Evolutionary conservation across 192 early-diverging fungal genomes (phyloP), one percentile per base, ranked within the genome.

Genomic region (Umbelopsis vinacea): DNA sequence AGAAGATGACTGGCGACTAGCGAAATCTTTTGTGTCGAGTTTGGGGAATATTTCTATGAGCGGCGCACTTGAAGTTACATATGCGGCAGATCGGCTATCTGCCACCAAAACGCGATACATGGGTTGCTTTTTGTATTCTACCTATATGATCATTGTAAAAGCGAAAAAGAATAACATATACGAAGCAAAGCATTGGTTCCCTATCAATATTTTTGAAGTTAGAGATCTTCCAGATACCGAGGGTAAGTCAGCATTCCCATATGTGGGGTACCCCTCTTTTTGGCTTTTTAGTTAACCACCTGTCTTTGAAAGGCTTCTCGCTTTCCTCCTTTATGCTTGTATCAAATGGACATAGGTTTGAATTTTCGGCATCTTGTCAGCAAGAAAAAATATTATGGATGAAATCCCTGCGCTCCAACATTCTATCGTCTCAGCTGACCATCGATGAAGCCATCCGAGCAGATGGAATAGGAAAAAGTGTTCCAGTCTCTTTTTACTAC

Each of bases 111-210:
- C 82, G 40, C 76, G 78, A 52, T 86, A 86, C 47, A 76, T 87
- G 60, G 90, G 89, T 0, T 92, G 90, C 40, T 88, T 89, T 50
- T 67, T 92, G 47, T 92, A 89, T 63, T 73, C 77, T 40, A 79
- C 84, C 3, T 89, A 88, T 69, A 55, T 92, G 24, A 80, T 92
- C 1, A 75, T 92, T 21, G 81, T 92, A 14, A 83, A 83, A 46
- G 76, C 81, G 3, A 85, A 85, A 67, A 86, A 84, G 22, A 53
- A 77, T 2, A 79, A 60, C n/a, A 71, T 70, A 23, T 82, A 90
- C 12, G 79, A 87, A 37, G 84, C 89, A 3, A 84, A 87, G 45
- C 87, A 86, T 69, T 92, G 90, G 90, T 86, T 92, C 21, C 89
- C 90, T 0, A 76, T 92, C 48, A 81, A 87, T 8, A 81, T 84